Conservation (phyloP, 2,329 filamentous ascomycete species). For the Aspergillus sp. region DNA sequence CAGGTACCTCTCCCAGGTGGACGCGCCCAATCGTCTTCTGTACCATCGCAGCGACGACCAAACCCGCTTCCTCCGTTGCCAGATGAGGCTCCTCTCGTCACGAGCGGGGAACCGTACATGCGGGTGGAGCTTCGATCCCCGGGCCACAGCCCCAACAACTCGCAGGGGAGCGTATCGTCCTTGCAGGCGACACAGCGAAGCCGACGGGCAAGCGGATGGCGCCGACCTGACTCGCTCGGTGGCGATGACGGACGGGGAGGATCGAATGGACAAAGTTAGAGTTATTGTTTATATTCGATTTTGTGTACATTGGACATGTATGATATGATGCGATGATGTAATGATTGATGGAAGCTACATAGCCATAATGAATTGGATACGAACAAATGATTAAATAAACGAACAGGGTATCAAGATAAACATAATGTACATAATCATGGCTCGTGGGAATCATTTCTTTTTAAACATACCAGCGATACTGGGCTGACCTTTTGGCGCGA, state of each 20-base stretch:
- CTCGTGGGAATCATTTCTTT: conserved; percentile 3
- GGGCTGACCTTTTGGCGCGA: conserved; percentile 58
- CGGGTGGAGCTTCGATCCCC: conserved; percentile 6
- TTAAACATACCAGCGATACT: conserved; percentile 57
- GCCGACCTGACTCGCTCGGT: too few relatives aligned
- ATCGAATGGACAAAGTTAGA: too few relatives aligned
- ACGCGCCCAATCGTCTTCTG: conserved; percentile 8
- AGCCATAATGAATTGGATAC: not conserved
- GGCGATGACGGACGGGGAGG: too few relatives aligned
- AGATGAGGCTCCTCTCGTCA: conserved; percentile 18
- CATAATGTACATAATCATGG: not conserved
- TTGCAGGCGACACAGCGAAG: too few relatives aligned
- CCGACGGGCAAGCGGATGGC: too few relatives aligned
- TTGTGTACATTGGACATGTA: not conserved
- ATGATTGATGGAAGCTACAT: conserved; percentile 7
- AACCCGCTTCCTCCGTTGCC: conserved; percentile 30
- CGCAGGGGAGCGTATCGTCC: too few relatives aligned
- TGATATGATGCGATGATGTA: conserved; percentile 1
- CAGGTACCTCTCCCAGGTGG: not conserved
- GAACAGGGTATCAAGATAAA: conserved; percentile 1
- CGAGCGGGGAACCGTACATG: conserved; percentile 1
- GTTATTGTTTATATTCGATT: too few relatives aligned
- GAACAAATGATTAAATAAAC: conserved; percentile 1
- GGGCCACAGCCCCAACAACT: not conserved
- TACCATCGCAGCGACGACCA: conserved; percentile 16